Evolutionary conservation across 805 yeast species (phyloP), one percentile per base, ranked within the genome.

Genomic region (Candida succiphila): DNA sequence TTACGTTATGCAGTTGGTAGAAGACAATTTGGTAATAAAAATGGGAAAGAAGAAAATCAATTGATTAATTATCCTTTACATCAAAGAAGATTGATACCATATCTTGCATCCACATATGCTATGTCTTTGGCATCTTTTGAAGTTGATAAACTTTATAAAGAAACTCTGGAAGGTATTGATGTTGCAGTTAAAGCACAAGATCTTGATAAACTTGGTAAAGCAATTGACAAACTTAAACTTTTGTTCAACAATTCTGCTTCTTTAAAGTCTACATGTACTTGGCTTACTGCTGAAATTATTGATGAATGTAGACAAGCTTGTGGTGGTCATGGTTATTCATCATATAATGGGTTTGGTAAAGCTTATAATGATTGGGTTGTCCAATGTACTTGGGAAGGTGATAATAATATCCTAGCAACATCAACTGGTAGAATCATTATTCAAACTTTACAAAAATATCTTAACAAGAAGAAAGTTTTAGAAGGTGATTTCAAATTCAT

Each of bases 371-470:
- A 88, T 56, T 89, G 94, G 85, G 95, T 83, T n/a, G 96, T 88
- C 27, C 96, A 88, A 62, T 87, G 95, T 60, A 88, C 96, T 15
- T 88, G 96, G 96, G 96, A 88, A 64, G 96, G 96, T 58, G 96
- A 88, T 58, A 88, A 88, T 64, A 87, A 78, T 49, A 80, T 88
- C 29, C 67, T 88, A 42, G 82, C 87, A 2, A 75, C 85, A 58
- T 78, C 86, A 34, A 74, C 86, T 38, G 96, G 95, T 37, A 78
- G 89, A 55, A 75, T 92, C 18, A 64, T 79, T 26, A 63, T 78
- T 41, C 80, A 72, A 54, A 58, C 62, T 37, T 65, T 67, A 18
- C 51, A 61, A 32, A 46, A 49, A 6, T 42, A 37, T 22, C 42
- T 60, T 24, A 57, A 61, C 33, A 54, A 60, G 35, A 72, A 70